Base-by-base conservation (phyloP, 495 filamentous ascomycete species). In the Talaromyces liani region DNA sequence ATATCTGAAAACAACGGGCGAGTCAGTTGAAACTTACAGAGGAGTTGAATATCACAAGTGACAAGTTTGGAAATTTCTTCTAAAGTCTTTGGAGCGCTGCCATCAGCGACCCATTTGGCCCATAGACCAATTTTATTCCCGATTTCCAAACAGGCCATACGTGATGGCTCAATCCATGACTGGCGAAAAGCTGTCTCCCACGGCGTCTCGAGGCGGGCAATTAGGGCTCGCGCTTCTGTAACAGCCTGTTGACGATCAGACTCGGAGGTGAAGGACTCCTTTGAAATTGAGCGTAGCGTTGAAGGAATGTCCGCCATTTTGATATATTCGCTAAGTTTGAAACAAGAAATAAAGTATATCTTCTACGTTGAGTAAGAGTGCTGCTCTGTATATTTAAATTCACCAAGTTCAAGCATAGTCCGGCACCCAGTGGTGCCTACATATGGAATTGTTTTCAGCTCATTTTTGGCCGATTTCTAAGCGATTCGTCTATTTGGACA, bases 121-220 rank as follows among this genome's bases (percentile, higher is more conserved):
- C 55, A 58, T 10, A 58, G 25, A 33, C 25, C 55, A 14, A 58
- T 22, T 9, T 58, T 58, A 10, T 33, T 29, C 8, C 20, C 25
- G 27, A 58, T 58, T 34, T 58, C 55, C 25, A 58, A 33, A 24
- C 27, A 58, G 14, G 33, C 33, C 55, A 58, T 58, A 34, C 55
- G 55, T 12, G 55, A 31, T 8, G 55, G 55, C 31, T 58, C 55
- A 18, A 58, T 58, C 55, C 55, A 58, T 29, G 55, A 29, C 55
- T 58, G 55, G 18, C 55, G 55, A 18, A 31, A 58, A 33, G 24
- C 55, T 18, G 55, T 58, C 31, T 58, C 55, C 55, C 55, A 36
- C 25, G 55, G 55, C 16, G 55, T 31, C 31, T 58, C 55, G 12
- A 58, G 20, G 31, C 55, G 55, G 27, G 27, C 18, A 33, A 58